phyloP scores from a whole-genome alignment of 148 eudicot species.

The Tetragonia tetragonoides region DNA sequence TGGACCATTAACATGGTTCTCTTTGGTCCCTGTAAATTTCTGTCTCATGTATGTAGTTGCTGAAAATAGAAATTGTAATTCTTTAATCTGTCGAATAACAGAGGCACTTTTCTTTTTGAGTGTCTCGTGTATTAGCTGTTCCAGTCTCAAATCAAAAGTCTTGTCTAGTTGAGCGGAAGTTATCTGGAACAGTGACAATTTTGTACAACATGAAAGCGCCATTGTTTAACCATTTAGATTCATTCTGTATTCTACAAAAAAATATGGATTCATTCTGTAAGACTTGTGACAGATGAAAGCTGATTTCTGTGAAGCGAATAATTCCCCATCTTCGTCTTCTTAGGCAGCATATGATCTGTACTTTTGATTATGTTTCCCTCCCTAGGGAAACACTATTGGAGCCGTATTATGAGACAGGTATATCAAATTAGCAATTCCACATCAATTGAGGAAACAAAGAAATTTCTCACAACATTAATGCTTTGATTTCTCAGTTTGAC shows the following conservation, averaged over 20 bases:
- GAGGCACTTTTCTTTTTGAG: not conserved
- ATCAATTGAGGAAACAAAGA: no score
- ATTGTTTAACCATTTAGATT: not conserved
- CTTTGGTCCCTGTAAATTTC: conserved; percentile 8
- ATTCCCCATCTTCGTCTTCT: not conserved
- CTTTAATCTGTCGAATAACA: not conserved
- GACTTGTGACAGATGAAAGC: not conserved
- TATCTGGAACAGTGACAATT: not conserved
- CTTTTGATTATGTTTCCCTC: no score
- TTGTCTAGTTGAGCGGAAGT: not conserved
- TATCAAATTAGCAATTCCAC: no score
- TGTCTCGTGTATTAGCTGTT: not conserved
- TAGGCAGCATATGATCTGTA: not conserved
- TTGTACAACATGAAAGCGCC: not conserved
- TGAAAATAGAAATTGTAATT: not conserved
- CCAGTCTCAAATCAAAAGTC: not conserved
- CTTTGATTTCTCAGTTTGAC: no score
- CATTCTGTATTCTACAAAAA: not conserved
- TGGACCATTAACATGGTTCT: not conserved
- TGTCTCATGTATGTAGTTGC: not conserved
- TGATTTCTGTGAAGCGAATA: not conserved
- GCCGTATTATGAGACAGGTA: no score
- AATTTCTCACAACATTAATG: no score
- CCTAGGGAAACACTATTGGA: not conserved
- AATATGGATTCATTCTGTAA: not conserved